phyloP scores from a whole-genome alignment of 2,329 filamentous ascomycete species.

The Ambrosiella beaveri region DNA sequence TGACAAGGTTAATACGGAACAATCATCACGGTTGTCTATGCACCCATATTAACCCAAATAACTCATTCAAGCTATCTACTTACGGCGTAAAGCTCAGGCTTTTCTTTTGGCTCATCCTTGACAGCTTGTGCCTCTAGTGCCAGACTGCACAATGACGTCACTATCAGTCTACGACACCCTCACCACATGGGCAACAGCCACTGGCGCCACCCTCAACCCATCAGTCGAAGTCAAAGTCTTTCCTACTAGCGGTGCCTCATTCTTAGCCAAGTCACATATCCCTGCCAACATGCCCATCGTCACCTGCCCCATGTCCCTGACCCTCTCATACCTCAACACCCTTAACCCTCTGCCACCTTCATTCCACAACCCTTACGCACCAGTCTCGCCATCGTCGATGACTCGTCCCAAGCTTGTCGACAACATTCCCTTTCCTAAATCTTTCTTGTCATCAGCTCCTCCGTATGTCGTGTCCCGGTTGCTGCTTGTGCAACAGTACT shows the following conservation, averaged over 20 bases:
- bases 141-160: neutral
- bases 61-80: too few relatives aligned
- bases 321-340: slow-evolving; percentile 43
- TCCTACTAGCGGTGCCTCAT: slow-evolving; percentile 33
- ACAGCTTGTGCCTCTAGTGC: neutral
- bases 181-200: slow-evolving; percentile 29
- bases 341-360: slow-evolving; percentile 19
- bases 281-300: slow-evolving; percentile 28
- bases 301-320: slow-evolving; percentile 32
- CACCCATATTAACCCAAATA: too few relatives aligned
- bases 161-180: slow-evolving; percentile 18
- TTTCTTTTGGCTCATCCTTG: too few relatives aligned
- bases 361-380: slow-evolving; percentile 13
- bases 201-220: slow-evolving; percentile 32
- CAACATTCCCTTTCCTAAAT: slow-evolving; percentile 25
- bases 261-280: slow-evolving; percentile 28
- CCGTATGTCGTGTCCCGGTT: slow-evolving; percentile 48
- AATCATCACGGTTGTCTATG: too few relatives aligned
- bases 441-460: slow-evolving; percentile 32
- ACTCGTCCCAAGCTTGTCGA: neutral
- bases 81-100: too few relatives aligned
- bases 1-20: neutral
- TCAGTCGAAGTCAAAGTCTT: slow-evolving; percentile 36
- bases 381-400: neutral
- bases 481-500: slow-evolving; percentile 51